These are phyloP conservation scores for Pleurotus cornucopiae DNA, from an alignment of 768 basidiomycete species.

Conservation along the genomic window DNA sequence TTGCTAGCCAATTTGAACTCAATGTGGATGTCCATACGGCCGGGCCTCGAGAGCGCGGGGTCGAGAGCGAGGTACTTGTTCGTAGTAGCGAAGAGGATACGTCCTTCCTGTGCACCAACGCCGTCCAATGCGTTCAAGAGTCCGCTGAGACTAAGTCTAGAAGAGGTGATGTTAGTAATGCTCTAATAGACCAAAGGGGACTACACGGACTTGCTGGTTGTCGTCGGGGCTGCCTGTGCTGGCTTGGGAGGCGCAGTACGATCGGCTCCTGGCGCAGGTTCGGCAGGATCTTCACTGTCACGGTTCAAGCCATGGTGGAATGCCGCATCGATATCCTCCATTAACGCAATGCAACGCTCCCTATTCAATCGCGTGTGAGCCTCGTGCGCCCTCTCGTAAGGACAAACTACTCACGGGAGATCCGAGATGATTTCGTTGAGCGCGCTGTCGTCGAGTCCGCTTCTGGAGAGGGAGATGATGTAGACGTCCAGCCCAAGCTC, in stretches of 20 bases:
- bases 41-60: slow-evolving; percentile 70
- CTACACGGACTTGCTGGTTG: slow-evolving; percentile 6
- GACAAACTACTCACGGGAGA: slow-evolving; percentile 39
- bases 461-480: slow-evolving; percentile 61
- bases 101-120: slow-evolving; percentile 77
- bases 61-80: slow-evolving; percentile 71
- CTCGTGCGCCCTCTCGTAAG: too few species aligned
- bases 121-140: slow-evolving; percentile 80
- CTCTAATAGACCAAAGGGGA: too few species aligned
- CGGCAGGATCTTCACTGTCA: slow-evolving; percentile 17
- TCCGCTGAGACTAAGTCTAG: slow-evolving; percentile 62
- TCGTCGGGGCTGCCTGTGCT: slow-evolving; percentile 11
- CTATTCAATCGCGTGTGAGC: not conserved
- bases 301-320: slow-evolving; percentile 47
- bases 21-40: slow-evolving; percentile 77
- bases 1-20: slow-evolving; percentile 73
- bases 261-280: not conserved
- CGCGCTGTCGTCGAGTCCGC: slow-evolving; percentile 57
- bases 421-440: slow-evolving; percentile 55
- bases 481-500: slow-evolving; percentile 74
- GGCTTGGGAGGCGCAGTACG: not conserved
- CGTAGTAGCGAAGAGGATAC: slow-evolving; percentile 46
- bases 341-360: slow-evolving; percentile 66
- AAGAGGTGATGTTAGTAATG: too few species aligned
- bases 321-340: slow-evolving; percentile 85